Conservation (phyloP, 768 basidiomycete species). For the Hericium rajendrae region DNA sequence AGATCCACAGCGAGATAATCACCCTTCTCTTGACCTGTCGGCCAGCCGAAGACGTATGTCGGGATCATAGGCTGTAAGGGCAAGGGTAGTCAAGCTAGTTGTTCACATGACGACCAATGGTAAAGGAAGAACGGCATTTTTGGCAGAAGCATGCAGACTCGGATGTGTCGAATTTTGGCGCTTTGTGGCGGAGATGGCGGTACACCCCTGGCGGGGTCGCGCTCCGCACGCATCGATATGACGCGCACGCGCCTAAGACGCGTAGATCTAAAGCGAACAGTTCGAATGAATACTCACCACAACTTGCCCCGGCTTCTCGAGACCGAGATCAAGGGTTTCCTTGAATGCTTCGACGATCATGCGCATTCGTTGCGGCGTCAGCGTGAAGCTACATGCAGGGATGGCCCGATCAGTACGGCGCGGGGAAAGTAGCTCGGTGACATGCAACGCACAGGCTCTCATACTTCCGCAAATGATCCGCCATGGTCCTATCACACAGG, state of each 20-base stretch:
- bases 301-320: constrained; percentile 72
- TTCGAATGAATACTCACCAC: constrained; percentile 54
- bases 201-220: not conserved
- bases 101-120: not conserved
- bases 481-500: constrained; percentile 62
- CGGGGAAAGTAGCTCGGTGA: not conserved
- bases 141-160: not conserved
- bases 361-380: constrained; percentile 87
- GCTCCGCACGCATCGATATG: not conserved
- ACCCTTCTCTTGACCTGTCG: constrained; percentile 79
- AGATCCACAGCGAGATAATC: constrained; percentile 87
- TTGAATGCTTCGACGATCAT: constrained; percentile 97
- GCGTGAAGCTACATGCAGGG: constrained; percentile 50
- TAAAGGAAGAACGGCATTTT: not conserved
- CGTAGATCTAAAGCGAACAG: not conserved
- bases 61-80: constrained; percentile 81
- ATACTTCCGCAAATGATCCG: constrained; percentile 86
- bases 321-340: constrained; percentile 80
- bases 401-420: constrained; percentile 1
- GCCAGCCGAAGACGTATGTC: constrained; percentile 95
- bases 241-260: not conserved
- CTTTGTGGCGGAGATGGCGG: not conserved
- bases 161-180: too few species aligned
- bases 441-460: constrained; percentile 60
- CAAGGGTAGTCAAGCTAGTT: not conserved